Base-by-base conservation (phyloP, 352 stramenopile species). In the Phytophthora colocasiae region DNA sequence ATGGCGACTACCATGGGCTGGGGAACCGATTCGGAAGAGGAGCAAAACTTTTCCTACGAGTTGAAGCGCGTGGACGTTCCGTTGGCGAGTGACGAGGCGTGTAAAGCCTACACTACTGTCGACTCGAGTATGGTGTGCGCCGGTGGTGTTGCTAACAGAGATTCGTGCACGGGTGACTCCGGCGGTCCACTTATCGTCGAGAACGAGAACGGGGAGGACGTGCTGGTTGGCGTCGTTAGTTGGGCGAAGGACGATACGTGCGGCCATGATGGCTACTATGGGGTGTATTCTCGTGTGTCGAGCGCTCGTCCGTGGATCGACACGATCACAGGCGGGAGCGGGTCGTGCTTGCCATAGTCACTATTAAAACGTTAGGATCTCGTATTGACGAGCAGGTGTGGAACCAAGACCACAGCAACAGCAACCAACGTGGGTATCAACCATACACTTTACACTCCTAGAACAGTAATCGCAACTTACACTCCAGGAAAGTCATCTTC, bases 101-200 rank as follows among this genome's bases (percentile, higher is more conserved):
- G 78, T 26, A 56, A 56, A 0, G 46, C 62, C 5, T 57, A 77
- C 27, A 44, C 66, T 3, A 50, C 45, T 0, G 61, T 77, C 10
- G 73, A 82, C 45, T 53, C 41, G 9, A 75, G 71, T 43, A 88
- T 88, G 81, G 27, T 87, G 5, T 88, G 81, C 27, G 78, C 77
- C 8, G 77, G 78, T n/a, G 78, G 81, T 1, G 31, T 71, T 22
- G 31, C 38, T 5, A 71, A 71, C 26, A 8, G 24, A 7, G 63
- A 90, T 47, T 81, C 81, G 24, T 90, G 81, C 53, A 51, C 64
- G 31, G 73, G 75, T 27, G 78, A 88, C 72, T 88, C 78, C 5
- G 81, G 81, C 14, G 81, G 81, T 19, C 77, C 81, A 4, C 65
- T 90, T 6, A 77, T 73, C 14, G 32, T 73, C 12, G 56, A 75